Base-by-base conservation (phyloP, 129 eudicot genomes). In the Helichrysum umbraculigerum region DNA sequence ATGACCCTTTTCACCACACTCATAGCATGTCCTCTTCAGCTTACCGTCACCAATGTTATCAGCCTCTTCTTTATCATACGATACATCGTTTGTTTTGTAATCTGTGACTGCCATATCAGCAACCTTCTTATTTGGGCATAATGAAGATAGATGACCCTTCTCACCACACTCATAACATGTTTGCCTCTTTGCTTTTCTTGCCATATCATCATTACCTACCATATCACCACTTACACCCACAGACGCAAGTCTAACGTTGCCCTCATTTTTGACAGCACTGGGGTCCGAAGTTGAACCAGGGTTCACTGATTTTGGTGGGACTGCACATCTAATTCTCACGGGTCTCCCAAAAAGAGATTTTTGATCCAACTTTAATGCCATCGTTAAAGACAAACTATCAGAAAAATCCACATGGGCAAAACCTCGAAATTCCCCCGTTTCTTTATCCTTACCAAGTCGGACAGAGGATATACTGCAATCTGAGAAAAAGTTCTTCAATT, bases 391-490 rank as follows among this genome's bases (percentile, higher is more conserved):
- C 9, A 85, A 70, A 58, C 84, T 81, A 76, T 95, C 94, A 0
- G 84, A 70, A 66, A 95, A 95, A 74, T 95, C 97, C 76, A 95
- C 97, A 66, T 95, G 97, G 70, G 92, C 99, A 70, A 87, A 95
- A 28, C 99, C 97, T 79, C 83, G 82, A 28, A 95, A 95, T 57
- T 91, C 92, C 25, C 88, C 90, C 2, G 97, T 91, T 79, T 91
- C 96, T 76, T 95, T 95, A 42, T 95, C 99, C 71, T 87, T 88
- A 17, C 99, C 97, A 72, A 91, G 91, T 22, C 99, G 92, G 66
- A 95, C 81, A 69, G 94, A 79, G 17, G 90, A 77, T 65, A 95
- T 72, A 54, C 21, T 85, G 84, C 90, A 95, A 69, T 80, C 97
- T 7, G 87, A 85, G 79, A 95, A 89, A 68, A 91, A 87, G 9